A percentile compares a stretch with the other conserved stretches of the same genome.
Evolutionary conservation across 306 rosid genomes (phyloP).

Genomic region (Psophocarpus tetragonolobus): DNA sequence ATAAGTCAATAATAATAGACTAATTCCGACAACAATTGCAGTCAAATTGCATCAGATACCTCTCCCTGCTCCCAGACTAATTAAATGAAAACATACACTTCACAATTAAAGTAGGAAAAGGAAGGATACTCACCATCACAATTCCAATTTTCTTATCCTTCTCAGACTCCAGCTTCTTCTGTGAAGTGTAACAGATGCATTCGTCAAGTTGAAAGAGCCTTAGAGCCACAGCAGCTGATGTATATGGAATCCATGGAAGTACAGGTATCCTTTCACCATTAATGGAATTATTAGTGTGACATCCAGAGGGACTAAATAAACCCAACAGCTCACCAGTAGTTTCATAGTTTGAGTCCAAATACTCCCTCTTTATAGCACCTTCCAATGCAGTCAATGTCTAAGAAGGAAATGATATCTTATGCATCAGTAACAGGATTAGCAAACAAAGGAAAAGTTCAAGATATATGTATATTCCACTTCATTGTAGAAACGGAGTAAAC

Average conservation of each 20-base stretch:
- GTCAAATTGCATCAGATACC: no score
- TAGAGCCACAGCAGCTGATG: slow-evolving; percentile 70
- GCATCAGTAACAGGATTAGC: slow-evolving; percentile 9
- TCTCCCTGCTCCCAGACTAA: no score
- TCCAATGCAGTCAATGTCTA: slow-evolving; percentile 67
- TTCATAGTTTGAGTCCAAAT: slow-evolving; percentile 56
- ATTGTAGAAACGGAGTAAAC: background rate
- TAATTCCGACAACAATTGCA: background rate
- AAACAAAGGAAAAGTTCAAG: slow-evolving; percentile 15
- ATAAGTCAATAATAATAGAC: background rate
- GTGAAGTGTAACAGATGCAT: slow-evolving; percentile 49
- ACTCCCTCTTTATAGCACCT: slow-evolving; percentile 60
- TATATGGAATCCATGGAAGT: slow-evolving; percentile 76
- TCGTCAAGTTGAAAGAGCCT: slow-evolving; percentile 76
- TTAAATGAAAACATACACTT: no score
- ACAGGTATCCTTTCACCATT: slow-evolving; percentile 41
- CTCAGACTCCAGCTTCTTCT: slow-evolving; percentile 54
- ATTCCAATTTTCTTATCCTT: slow-evolving; percentile 48
- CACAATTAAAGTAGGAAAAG: slow-evolving; percentile 26
- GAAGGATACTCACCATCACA: slow-evolving; percentile 47
- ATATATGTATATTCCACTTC: background rate
- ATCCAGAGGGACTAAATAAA: slow-evolving; percentile 36
- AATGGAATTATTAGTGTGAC: slow-evolving; percentile 24
- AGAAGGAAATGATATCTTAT: slow-evolving; percentile 21
- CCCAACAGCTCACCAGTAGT: slow-evolving; percentile 63